Evolutionary conservation across 345 rosid species (phyloP).

Genomic region (Salix purpurea): DNA sequence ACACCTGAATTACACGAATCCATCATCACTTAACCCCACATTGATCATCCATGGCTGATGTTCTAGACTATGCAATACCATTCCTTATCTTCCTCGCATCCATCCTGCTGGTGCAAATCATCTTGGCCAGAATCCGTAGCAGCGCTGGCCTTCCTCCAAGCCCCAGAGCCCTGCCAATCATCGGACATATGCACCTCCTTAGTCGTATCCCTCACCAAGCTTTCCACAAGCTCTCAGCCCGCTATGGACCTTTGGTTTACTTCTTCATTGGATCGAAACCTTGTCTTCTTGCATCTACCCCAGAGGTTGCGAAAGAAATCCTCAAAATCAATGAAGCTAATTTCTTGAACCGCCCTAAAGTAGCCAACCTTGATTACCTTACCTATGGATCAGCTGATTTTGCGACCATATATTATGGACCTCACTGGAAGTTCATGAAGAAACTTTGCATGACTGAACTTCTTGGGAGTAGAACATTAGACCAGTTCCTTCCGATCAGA

Average conservation of each 20-base stretch:
- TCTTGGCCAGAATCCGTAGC: conserved; percentile 10
- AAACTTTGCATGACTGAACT: conserved; percentile 64
- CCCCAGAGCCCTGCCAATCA: conserved; percentile 53
- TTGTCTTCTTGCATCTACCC: conserved; percentile 52
- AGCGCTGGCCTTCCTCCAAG: conserved; percentile 48
- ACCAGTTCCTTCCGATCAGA: conserved; percentile 41
- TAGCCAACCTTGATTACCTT: conserved; percentile 57
- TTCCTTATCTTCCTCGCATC: conserved; percentile 24
- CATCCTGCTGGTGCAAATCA: conserved; percentile 16
- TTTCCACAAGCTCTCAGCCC: conserved; percentile 53
- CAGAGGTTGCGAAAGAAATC: conserved; percentile 52
- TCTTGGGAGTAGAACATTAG: conserved; percentile 47
- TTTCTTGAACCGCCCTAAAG: conserved; percentile 53
- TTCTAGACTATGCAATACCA: conserved; percentile 18
- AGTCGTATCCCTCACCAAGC: conserved; percentile 59
- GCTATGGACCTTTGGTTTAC: conserved; percentile 55
- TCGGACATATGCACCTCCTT: conserved; percentile 71
- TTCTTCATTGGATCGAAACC: conserved; percentile 71
- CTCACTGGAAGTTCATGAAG: conserved; percentile 79
- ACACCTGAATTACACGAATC: background rate
- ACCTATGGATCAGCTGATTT: conserved; percentile 73
- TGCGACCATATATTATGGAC: conserved; percentile 57
- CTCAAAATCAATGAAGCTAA: conserved; percentile 52
- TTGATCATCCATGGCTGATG: conserved; percentile 18
- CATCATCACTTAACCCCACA: background rate